Conservation (phyloP, 768 basidiomycete genomes). For the Kwoniella dejecticola region DNA sequence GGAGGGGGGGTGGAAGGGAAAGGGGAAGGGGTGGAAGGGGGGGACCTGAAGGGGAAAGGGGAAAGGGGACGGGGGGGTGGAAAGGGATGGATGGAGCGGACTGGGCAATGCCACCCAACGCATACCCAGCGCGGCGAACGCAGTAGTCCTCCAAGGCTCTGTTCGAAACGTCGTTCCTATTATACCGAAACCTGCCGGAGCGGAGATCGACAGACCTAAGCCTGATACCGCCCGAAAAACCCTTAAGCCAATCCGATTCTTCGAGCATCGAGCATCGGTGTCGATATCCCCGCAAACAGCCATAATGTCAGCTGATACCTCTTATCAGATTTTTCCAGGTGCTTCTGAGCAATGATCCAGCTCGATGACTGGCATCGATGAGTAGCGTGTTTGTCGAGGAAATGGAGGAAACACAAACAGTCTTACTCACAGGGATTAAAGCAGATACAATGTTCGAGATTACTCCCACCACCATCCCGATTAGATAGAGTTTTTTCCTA, state of each 20-base stretch:
- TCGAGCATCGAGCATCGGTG: background rate
- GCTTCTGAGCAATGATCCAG: no score
- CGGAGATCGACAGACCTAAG: constrained; percentile 23
- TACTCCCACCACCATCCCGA: constrained; percentile 63
- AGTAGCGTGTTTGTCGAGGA: no score
- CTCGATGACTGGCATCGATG: no score
- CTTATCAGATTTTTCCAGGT: no score
- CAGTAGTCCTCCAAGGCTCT: constrained; percentile 63
- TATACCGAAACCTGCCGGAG: constrained; percentile 32
- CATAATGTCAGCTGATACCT: no score
- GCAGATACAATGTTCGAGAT: constrained; percentile 61
- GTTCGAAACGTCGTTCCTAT: constrained; percentile 19
- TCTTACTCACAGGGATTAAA: constrained; percentile 16
- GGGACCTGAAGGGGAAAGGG: no score
- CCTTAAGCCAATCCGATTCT: constrained; percentile 24
- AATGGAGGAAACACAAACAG: background rate
- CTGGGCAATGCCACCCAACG: constrained; percentile 58
- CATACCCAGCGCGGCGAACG: constrained; percentile 77
- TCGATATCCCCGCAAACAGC: no score
- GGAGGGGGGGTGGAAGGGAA: no score
- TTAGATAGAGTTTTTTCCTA: constrained; percentile 67
- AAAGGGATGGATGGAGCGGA: background rate
- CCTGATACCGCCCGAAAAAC: constrained; percentile 39
- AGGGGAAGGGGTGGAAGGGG: no score
- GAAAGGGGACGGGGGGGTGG: no score